These are phyloP conservation scores for Cocos nucifera DNA, from an alignment of 176 grass and related monocot genomes.

Conservation along the genomic window DNA sequence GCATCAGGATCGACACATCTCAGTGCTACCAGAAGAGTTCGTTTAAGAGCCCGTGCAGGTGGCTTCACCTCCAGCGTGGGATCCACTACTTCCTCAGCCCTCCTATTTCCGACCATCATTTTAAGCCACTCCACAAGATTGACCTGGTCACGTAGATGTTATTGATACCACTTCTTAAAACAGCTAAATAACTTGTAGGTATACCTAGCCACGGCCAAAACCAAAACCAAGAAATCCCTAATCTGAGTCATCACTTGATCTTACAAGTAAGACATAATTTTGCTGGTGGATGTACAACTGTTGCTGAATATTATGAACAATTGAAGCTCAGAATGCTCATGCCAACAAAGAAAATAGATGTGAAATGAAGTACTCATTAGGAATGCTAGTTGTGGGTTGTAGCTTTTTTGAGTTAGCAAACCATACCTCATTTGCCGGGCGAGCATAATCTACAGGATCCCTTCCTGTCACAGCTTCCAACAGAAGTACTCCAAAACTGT, in stretches of 20 bases:
- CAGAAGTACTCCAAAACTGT: constrained; percentile 90
- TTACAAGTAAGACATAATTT: too few relatives aligned
- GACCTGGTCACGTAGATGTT: constrained; percentile 27
- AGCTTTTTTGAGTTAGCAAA: neutral
- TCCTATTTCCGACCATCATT: constrained; percentile 61
- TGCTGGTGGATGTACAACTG: too few relatives aligned
- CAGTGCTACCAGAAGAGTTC: constrained; percentile 53
- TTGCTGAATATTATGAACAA: too few relatives aligned
- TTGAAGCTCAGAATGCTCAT: too few relatives aligned
- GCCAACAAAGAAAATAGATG: too few relatives aligned
- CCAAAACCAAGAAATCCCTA: too few relatives aligned
- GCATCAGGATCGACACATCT: constrained; percentile 77
- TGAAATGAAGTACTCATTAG: too few relatives aligned
- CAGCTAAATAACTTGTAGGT: too few relatives aligned
- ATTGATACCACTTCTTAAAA: too few relatives aligned
- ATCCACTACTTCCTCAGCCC: constrained; percentile 78
- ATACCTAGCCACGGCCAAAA: too few relatives aligned
- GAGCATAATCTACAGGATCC: constrained; percentile 82
- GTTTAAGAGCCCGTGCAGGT: constrained; percentile 46
- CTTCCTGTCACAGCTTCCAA: constrained; percentile 92
- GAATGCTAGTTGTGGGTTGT: neutral
- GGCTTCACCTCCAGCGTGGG: constrained; percentile 43
- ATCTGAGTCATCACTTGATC: too few relatives aligned
- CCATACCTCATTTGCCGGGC: constrained; percentile 71
- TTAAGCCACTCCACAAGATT: constrained; percentile 91